Conservation (phyloP, 108 stramenopile species). For the Pseudonitzschia delicatissima region DNA sequence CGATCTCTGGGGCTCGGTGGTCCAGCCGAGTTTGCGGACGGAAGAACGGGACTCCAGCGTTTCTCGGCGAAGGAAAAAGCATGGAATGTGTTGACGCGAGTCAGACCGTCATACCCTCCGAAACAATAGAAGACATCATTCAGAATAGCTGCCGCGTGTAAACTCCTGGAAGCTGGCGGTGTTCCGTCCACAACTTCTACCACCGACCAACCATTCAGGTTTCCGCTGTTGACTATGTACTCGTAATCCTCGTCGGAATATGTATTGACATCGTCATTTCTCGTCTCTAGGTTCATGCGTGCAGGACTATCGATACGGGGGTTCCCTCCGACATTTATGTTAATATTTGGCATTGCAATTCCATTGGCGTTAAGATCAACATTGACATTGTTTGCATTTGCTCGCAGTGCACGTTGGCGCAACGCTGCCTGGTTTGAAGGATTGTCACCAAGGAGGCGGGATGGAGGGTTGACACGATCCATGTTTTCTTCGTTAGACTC, state of each 20-base stretch:
- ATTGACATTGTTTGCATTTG: neutral
- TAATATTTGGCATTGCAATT: neutral
- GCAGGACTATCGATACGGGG: neutral
- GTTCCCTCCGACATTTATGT: neutral
- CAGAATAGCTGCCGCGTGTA: conserved; percentile 85
- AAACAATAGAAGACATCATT: conserved; percentile 49
- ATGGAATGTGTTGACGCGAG: conserved; percentile 92
- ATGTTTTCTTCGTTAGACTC: neutral
- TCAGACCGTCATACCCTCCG: conserved; percentile 82
- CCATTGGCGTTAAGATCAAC: neutral
- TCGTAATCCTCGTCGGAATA: neutral
- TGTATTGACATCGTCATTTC: neutral
- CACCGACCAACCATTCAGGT: conserved; percentile 1
- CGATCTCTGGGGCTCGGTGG: conserved; percentile 86
- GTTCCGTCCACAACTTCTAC: conserved; percentile 3
- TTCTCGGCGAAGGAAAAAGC: conserved; percentile 83
- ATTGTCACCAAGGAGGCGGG: no score
- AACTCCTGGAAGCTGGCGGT: conserved; percentile 64
- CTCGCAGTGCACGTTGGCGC: conserved; percentile 1
- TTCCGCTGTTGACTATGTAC: neutral
- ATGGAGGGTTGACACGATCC: neutral
- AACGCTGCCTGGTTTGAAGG: neutral
- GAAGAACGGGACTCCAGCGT: conserved; percentile 55
- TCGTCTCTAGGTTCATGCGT: neutral
- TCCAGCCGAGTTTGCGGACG: conserved; percentile 48